Evolutionary conservation across 768 basidiomycete genomes (phyloP).

Genomic region (Tricholoma bakamatsutake): DNA sequence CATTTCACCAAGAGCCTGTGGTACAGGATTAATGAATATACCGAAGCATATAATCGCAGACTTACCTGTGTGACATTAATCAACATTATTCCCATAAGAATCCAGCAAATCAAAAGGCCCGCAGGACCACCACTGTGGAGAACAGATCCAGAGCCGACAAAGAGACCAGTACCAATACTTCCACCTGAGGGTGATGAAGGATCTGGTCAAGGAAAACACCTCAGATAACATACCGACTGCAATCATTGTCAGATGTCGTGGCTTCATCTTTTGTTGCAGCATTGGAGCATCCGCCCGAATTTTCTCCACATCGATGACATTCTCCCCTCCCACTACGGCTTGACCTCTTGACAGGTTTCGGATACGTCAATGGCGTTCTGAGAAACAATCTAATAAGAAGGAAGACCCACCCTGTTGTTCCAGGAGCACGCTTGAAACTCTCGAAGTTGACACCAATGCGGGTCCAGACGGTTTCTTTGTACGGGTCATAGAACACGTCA

Average conservation of each 20-base stretch:
- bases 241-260: slow-evolving; percentile 41
- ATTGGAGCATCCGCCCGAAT: slow-evolving; percentile 36
- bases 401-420: slow-evolving; percentile 36
- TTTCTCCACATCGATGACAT: slow-evolving; percentile 30
- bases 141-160: slow-evolving; percentile 40
- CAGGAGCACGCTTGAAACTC: slow-evolving; percentile 43
- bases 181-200: slow-evolving; percentile 25
- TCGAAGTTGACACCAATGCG: slow-evolving; percentile 35
- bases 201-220: not conserved
- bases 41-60: not conserved
- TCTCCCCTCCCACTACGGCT: slow-evolving; percentile 27
- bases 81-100: slow-evolving; percentile 41
- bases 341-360: slow-evolving; percentile 27
- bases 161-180: slow-evolving; percentile 44
- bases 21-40: not conserved
- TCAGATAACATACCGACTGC: slow-evolving; percentile 35
- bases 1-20: slow-evolving; percentile 45
- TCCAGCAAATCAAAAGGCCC: slow-evolving; percentile 38
- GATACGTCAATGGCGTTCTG: not conserved
- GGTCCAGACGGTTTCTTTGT: slow-evolving; percentile 40
- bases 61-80: slow-evolving; percentile 41
- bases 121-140: slow-evolving; percentile 36
- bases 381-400: not conserved
- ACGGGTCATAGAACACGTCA: slow-evolving; percentile 39
- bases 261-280: slow-evolving; percentile 45